Base-by-base conservation (phyloP, 2,329 filamentous ascomycete species). In the Venturia asperata region DNA sequence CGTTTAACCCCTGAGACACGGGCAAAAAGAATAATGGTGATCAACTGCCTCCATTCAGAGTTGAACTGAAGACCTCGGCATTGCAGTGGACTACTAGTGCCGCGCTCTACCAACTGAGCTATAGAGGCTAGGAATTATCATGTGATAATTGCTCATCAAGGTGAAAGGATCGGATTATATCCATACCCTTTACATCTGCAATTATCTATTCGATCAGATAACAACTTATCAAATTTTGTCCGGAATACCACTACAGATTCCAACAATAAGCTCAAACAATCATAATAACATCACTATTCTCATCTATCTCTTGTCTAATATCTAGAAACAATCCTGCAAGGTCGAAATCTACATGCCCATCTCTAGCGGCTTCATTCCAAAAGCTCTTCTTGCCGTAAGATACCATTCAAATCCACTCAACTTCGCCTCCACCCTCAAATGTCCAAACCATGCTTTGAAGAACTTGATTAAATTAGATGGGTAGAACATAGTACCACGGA, bases 341-440 rank as follows among this genome's bases (percentile, higher is more conserved):
- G 6, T 24, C 13, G 17, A 61, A 17, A 13, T 27, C 60, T 42
- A 61, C 7, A 42, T 24, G 5, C 37, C 39, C 60, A 61, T 30
- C 37, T 42, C 60, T 24, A 67, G 64, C 58, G 70, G 67, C 66
- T 68, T 70, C 70, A 82, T 68, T 24, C 82, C 82, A 62, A 85
- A 68, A 64, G 79, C 71, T 63, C 80, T 79, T 70, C 82, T 80
- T 13, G 82, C 62, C 62, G 77, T 79, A 52, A 87, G 72, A 70
- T 82, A 82, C 45, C 76, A 77, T 75, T 87, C 85, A 72, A 85
- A 87, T n/a, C 80, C 70, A 63, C 78, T 79, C 61, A 87, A 70
- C 73, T 85, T 84, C 66, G 84, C 65, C 71, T 85, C 84, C 0
- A 87, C 80, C 42, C 82, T 77, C 64, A 81, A 74, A 70, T 83